Conservation (phyloP, 805 yeast genomes). For the Metschnikowia orientalis region DNA sequence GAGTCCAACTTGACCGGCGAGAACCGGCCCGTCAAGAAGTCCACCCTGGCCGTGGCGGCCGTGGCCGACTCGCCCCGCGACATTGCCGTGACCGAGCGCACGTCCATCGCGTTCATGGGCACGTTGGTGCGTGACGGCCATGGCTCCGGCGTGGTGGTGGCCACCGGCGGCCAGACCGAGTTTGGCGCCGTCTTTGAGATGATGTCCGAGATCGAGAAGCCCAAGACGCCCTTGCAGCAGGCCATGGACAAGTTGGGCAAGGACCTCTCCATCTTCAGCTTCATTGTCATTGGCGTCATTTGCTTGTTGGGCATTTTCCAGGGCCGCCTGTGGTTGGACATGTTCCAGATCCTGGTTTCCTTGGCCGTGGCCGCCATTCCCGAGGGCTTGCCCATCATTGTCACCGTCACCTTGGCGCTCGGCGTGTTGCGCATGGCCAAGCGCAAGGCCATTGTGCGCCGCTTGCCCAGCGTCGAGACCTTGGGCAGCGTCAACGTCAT, state of each 20-base stretch:
- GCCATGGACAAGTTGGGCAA: slow-evolving; percentile 96
- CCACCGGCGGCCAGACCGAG: slow-evolving; percentile 84
- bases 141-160: slow-evolving; percentile 89
- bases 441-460: slow-evolving; percentile 87
- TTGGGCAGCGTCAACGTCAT: slow-evolving; percentile 91
- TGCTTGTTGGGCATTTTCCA: slow-evolving; percentile 86
- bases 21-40: slow-evolving; percentile 77
- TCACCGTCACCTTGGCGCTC: slow-evolving; percentile 92
- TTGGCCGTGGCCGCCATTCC: slow-evolving; percentile 99
- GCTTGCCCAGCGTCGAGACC: slow-evolving; percentile 93
- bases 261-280: slow-evolving; percentile 80
- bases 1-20: slow-evolving; percentile 97
- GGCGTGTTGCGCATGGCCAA: slow-evolving; percentile 97
- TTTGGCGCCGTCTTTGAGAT: slow-evolving; percentile 93
- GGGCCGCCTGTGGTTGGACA: slow-evolving; percentile 93
- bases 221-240: slow-evolving; percentile 93
- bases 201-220: slow-evolving; percentile 94
- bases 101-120: slow-evolving; percentile 91
- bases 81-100: slow-evolving; percentile 63
- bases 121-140: slow-evolving; percentile 95
- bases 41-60: slow-evolving; percentile 38
- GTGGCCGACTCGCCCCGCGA: slow-evolving; percentile 21
- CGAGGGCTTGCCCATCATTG: slow-evolving; percentile 97
- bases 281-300: slow-evolving; percentile 84
- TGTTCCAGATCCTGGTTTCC: slow-evolving; percentile 97